Conservation (phyloP, 495 filamentous ascomycete genomes). For the Neurospora sp. region DNA sequence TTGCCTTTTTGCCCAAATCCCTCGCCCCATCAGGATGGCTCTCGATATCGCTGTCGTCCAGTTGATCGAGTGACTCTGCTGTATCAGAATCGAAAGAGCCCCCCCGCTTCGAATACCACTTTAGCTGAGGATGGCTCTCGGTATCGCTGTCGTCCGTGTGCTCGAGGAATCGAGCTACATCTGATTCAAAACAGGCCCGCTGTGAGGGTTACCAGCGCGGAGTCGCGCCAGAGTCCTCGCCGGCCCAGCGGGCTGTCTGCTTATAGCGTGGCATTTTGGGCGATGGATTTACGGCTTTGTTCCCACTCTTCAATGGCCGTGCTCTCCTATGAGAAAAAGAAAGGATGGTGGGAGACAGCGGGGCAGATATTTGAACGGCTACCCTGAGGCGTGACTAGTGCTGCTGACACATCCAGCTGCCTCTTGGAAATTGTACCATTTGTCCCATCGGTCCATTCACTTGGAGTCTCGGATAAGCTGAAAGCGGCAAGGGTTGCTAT, state of each 20-base stretch:
- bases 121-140: neutral
- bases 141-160: neutral
- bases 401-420: neutral
- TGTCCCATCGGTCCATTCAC: neutral
- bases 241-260: neutral
- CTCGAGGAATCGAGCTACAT: neutral
- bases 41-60: neutral
- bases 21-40: neutral
- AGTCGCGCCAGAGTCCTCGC: neutral
- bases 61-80: neutral
- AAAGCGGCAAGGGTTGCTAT: neutral
- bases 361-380: neutral
- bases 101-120: neutral
- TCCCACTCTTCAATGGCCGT: neutral
- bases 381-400: neutral
- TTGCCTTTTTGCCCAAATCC: neutral
- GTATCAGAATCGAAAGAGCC: neutral
- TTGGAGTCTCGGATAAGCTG: neutral
- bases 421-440: neutral
- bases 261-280: neutral
- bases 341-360: neutral
- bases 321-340: neutral
- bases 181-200: neutral
- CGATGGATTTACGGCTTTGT: neutral
- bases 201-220: neutral